Base-by-base conservation (phyloP, 306 rosid species). In the Pachyrhizus erosus region DNA sequence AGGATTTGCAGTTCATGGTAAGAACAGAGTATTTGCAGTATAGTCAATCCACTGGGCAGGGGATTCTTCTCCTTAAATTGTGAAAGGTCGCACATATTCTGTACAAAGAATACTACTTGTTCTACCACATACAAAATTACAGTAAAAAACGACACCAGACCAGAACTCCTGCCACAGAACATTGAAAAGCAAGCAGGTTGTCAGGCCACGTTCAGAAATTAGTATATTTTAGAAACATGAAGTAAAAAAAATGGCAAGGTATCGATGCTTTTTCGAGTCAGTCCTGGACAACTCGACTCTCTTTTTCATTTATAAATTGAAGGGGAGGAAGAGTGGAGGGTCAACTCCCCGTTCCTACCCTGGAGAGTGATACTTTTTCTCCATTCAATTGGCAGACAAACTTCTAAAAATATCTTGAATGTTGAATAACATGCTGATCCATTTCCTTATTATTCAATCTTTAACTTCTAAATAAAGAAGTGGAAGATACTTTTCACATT, bases 121-220 rank as follows among this genome's bases (percentile, higher is more conserved):
- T 60, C 75, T 34, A 46, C 60, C 68, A 23, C 71, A 43, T 45
- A 37, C 73, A 37, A 40, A 76, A 51, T 80, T 70, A 20, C 71
- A 49, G 18, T 33, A 34, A 29, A 62, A 20, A 76, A 80, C 40
- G 64, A 42, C 61, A 39, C 6, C 29, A 20, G 84, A 57, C n/a
- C n/a, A 8, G 48, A 73, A 39, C 48, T 72, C 73, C 66, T 61
- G 67, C 26, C 77, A 73, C 37, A 39, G 7, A 73, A 51, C 31
- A 81, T 55, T 74, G 49, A 46, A 62, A 83, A 70, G 37, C 48
- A 83, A 70, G 46, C 48, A 48, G 18, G 60, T 33, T 31, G 64
- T 69, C 55, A 68, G 39, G 58, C 65, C 75, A 70, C 18, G 33
- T 20, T 55, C 12, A 14, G 13, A 21, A 55, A 55, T 51, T 9